Base-by-base conservation (phyloP, 352 stramenopile species). In the Phytophthora podocarpi region DNA sequence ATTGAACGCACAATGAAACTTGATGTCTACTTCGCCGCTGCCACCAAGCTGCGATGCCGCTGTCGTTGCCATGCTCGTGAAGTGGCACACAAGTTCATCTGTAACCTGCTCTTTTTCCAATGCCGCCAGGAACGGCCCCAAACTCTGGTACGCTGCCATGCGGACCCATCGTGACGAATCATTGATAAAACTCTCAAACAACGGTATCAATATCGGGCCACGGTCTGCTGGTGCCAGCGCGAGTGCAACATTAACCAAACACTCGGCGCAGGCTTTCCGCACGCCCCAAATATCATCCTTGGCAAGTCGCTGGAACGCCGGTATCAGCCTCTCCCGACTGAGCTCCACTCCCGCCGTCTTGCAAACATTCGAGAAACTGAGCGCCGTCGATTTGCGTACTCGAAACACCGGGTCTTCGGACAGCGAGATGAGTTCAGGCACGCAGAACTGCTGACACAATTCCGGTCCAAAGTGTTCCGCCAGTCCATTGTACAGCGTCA, bases 271-370 rank as follows among this genome's bases (percentile, higher is more conserved):
- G 2, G 92, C 90, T 65, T 97, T 97, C 5, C 93, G 88, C 18
- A 98, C 93, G 26, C 90, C 86, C 75, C 95, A 98, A 45, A 98
- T 97, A 61, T 98, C 92, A 70, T 99, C 95, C 15, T 85, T 87
- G n/a, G 87, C 89, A 1, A 98, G 82, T 34, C 77, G 59, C 47
- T 95, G 77, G 76, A 98, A 98, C 1, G 90, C 86, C 4, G 95
- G 94, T 13, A 99, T 60, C 7, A 98, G 71, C 13, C 90, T 78
- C 37, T 96, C 87, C 34, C 84, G 80, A 34, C 89, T 96, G 18
- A 95, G 57, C 30, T 88, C 75, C 13, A 70, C 67, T 5, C 84
- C 85, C 5, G 87, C 90, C 23, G 85, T 95, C 37, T 85, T 90
- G 56, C 96, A 89, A 6, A 98, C 82, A 16, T 94, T 92, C 2